Percentiles rank a stretch among this genome's conserved stretches.
phyloP scores from a whole-genome alignment of 768 basidiomycete genomes.

The Suillus plorans region DNA sequence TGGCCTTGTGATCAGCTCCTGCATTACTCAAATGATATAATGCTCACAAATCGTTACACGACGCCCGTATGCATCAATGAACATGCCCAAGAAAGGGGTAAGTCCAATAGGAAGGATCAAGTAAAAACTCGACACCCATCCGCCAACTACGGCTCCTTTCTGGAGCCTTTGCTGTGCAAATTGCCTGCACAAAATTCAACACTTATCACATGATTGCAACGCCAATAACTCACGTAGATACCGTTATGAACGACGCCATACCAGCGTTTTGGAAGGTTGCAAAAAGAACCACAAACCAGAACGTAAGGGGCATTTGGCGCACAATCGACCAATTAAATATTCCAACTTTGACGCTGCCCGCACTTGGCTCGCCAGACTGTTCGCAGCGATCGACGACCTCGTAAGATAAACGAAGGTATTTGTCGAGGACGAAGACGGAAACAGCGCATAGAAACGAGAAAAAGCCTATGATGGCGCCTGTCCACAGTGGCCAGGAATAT shows the following conservation, averaged over 20 bases:
- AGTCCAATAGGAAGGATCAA: conserved; percentile 38
- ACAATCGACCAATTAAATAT: conserved; percentile 34
- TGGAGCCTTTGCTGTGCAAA: conserved; percentile 41
- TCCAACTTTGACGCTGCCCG: conserved; percentile 21
- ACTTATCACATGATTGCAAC: background rate
- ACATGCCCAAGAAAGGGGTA: conserved; percentile 41
- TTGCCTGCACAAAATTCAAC: conserved; percentile 27
- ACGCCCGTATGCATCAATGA: conserved; percentile 39
- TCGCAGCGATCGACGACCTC: conserved; percentile 33
- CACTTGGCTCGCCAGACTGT: conserved; percentile 31
- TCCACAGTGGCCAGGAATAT: conserved; percentile 44
- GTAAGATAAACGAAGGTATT: conserved; percentile 34
- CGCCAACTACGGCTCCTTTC: conserved; percentile 43
- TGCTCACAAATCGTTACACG: conserved; percentile 38
- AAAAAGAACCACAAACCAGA: conserved; percentile 43
- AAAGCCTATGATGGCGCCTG: conserved; percentile 36
- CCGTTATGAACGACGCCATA: conserved; percentile 43
- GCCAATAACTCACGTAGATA: conserved; percentile 36
- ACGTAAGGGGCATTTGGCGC: conserved; percentile 35
- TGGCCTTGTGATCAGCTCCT: conserved; percentile 11
- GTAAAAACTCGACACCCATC: conserved; percentile 46
- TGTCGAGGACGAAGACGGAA: conserved; percentile 36
- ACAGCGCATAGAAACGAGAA: conserved; percentile 40
- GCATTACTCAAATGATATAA: background rate
- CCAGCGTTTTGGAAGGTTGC: conserved; percentile 42